Evolutionary conservation across 148 eudicot species (phyloP), one percentile per base, ranked within the genome.

Genomic region (Camellia sinensis): DNA sequence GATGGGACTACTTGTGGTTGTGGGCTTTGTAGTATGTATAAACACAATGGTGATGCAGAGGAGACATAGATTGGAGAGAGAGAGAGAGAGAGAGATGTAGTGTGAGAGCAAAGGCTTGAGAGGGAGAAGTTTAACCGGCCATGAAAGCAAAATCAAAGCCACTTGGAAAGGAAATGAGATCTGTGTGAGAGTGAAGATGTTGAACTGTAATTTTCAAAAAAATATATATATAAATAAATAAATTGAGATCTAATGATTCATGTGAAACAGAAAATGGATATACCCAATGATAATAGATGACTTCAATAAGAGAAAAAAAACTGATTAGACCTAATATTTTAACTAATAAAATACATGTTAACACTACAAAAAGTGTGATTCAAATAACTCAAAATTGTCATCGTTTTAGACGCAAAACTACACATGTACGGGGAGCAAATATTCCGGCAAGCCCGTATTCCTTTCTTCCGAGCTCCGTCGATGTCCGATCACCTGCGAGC

Each of bases 131-230:
- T 64, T 66, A 37, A 66, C 59, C 73, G 18, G 63, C 50, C 73
- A 67, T 45, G 83, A 84, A 80, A 80, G 86, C 71, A 72, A 80
- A 73, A 84, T 65, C 67, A 21, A 37, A 80, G 78, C 78, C 77
- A 73, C 56, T 68, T 48, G 57, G 82, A 77, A 64, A 15, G 71
- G 79, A 12, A 74, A 79, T 17, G 60, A 79, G 72, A 80, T 83
- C 85, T 61, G 81, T 61, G 81, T n/a, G 61, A 63, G 59, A 22
- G 71, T 65, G 79, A 65, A 18, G 56, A 2, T 43, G 7, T 11
- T 43, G 22, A 45, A 8, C 6, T 18, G 12, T 68, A 43, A 3
- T 15, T 75, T 75, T 75, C 53, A 7, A n/a, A 17, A 6, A 43
- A 44, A 21, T 63, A 61, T 5, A 21, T 21, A 37, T 40, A 41